Base-by-base conservation (phyloP, 345 rosid species). In the Sisymbrium altissimum region DNA sequence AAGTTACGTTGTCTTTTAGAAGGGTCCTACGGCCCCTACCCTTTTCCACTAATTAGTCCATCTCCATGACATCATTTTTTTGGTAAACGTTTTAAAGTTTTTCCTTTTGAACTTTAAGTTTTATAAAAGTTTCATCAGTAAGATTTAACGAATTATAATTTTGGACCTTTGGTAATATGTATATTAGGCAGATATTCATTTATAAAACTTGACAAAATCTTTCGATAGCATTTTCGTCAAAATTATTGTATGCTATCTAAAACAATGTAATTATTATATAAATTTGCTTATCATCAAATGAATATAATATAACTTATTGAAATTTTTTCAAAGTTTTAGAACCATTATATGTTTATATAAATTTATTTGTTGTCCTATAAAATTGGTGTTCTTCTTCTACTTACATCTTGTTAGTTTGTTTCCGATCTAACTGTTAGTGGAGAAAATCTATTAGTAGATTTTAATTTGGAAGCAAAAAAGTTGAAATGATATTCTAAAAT, bases 1-100 rank as follows among this genome's bases (percentile, higher is more conserved):
- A 52, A 68, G 21, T 75, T 61, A 75, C 74, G 74, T 68, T 61
- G 57, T 68, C 64, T 23, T 75, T 68, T 15, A 11, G 9, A 61
- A 50, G 15, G 74, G 56, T 12, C 68, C 79, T 54, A 75, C 64
- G 15, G 74, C 48, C 15, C 68, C 79, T 54, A 75, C 69, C 1
- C 18, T 50, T 33, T 40, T 23, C 72, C 59, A 59, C 63, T 75
- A 60, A 39, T 21, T 32, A 50, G 25, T 43, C 53, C 29, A 27
- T 57, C 4, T 59, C 52, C 56, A n/a, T 60, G 36, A 49, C 39
- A 19, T 19, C 43, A 14, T 43, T 43, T 41, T 40, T 4, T 29
- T 23, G 3, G n/a, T n/a, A 23, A 23, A 23, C n/a, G n/a, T n/a
- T n/a, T n/a, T n/a, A 23, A 3, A 23, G 7, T 30, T 30, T 30